Conservation (phyloP, 805 yeast genomes). For the Alloascoidea africana region DNA sequence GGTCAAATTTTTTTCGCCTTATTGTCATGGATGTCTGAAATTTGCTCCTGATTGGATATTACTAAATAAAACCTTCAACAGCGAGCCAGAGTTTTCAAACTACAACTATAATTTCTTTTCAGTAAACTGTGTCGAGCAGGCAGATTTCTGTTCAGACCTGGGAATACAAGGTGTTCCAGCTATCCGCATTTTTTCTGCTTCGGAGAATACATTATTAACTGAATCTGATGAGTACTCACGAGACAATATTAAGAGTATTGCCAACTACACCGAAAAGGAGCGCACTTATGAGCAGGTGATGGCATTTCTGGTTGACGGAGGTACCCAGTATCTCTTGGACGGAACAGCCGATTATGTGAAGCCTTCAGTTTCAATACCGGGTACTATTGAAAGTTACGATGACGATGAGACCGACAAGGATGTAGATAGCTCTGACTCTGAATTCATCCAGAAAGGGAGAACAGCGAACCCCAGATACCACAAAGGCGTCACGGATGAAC, state of each 20-base stretch:
- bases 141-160: neutral
- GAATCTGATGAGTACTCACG: no score
- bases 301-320: neutral
- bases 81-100: neutral
- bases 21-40: neutral
- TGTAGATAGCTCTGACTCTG: no score
- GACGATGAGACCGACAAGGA: neutral
- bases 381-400: neutral
- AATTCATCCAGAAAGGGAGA: neutral
- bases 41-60: neutral
- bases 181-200: neutral
- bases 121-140: slow-evolving; percentile 1
- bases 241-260: no score
- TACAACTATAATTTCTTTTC: neutral
- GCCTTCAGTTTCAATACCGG: neutral
- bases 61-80: neutral
- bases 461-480: neutral
- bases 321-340: neutral
- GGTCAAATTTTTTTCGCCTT: neutral
- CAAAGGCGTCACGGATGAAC: neutral
- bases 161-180: neutral
- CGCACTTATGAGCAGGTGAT: neutral
- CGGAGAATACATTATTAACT: no score
- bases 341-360: neutral
- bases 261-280: neutral